phyloP scores from a whole-genome alignment of 2,329 filamentous ascomycete genomes.

The Alternaria sp. region DNA sequence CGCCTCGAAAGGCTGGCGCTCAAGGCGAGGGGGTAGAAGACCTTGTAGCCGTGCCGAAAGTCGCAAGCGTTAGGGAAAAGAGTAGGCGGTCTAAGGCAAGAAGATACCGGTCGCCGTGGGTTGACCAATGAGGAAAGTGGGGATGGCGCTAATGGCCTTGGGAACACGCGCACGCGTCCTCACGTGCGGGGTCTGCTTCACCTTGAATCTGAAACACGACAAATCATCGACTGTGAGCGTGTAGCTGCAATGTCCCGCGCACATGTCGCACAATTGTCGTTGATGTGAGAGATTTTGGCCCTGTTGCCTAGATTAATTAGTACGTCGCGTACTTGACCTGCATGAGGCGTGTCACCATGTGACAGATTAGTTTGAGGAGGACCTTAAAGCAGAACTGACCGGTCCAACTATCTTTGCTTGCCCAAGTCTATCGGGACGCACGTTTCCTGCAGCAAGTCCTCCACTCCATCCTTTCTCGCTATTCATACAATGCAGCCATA shows the following conservation, averaged over 20 bases:
- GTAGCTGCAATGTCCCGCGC: neutral
- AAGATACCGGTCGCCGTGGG: slow-evolving; percentile 2
- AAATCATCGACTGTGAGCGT: neutral
- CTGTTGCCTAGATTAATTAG: neutral
- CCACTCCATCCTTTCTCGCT: neutral
- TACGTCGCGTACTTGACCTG: neutral
- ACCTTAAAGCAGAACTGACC: neutral
- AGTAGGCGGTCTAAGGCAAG: neutral
- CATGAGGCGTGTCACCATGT: slow-evolving; percentile 4
- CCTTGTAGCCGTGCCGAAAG: neutral
- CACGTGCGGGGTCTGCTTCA: slow-evolving; percentile 20
- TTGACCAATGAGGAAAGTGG: slow-evolving; percentile 17
- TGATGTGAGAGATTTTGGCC: neutral
- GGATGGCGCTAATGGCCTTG: slow-evolving; percentile 11
- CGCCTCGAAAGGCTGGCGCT: neutral
- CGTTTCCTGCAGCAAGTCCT: neutral
- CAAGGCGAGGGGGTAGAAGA: neutral
- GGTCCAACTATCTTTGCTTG: neutral
- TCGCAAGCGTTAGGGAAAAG: neutral
- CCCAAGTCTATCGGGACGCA: neutral
- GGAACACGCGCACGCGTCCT: slow-evolving; percentile 9
- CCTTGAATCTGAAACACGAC: slow-evolving; percentile 1
- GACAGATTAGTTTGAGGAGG: neutral
- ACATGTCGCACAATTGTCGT: neutral
- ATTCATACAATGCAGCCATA: slow-evolving; percentile 31